Evolutionary conservation across 2,329 filamentous ascomycete genomes (phyloP).

Genomic region (Cytospora paraplurivora): DNA sequence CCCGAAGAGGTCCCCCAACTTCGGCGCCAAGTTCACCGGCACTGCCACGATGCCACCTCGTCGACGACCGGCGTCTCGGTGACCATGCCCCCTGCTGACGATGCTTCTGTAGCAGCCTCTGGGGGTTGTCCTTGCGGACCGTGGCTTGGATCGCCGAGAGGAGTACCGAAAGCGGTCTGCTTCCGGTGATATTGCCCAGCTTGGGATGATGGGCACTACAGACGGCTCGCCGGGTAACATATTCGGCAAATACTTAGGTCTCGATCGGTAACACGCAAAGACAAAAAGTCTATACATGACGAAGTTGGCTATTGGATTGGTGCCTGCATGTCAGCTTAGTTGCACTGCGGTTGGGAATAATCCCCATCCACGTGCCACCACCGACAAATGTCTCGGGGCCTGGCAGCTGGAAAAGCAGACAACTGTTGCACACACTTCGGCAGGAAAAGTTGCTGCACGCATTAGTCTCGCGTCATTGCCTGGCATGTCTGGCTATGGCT

Average conservation of each 20-base stretch:
- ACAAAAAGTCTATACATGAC: neutral
- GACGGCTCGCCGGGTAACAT: conserved; percentile 4
- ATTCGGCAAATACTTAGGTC: neutral
- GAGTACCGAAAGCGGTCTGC: neutral
- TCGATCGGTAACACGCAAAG: neutral
- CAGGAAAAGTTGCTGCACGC: neutral
- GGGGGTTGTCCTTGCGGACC: neutral
- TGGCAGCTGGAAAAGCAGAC: neutral
- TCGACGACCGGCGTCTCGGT: neutral
- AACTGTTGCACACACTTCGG: neutral
- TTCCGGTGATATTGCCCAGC: neutral
- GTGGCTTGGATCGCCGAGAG: neutral
- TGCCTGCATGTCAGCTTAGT: neutral
- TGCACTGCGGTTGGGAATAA: neutral
- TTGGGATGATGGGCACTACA: neutral
- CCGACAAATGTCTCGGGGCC: neutral
- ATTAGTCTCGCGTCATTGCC: neutral
- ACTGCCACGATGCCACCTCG: conserved; percentile 18
- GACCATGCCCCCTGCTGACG: neutral
- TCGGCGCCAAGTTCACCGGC: conserved; percentile 9
- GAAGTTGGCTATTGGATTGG: neutral
- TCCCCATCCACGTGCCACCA: neutral
- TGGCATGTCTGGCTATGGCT: too few relatives aligned
- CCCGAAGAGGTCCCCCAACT: conserved; percentile 19
- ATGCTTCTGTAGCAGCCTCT: neutral